Percentiles rank a stretch among this genome's conserved stretches.
phyloP scores from a whole-genome alignment of 2,329 filamentous ascomycete genomes.

The Phyllosticta citriasiana region DNA sequence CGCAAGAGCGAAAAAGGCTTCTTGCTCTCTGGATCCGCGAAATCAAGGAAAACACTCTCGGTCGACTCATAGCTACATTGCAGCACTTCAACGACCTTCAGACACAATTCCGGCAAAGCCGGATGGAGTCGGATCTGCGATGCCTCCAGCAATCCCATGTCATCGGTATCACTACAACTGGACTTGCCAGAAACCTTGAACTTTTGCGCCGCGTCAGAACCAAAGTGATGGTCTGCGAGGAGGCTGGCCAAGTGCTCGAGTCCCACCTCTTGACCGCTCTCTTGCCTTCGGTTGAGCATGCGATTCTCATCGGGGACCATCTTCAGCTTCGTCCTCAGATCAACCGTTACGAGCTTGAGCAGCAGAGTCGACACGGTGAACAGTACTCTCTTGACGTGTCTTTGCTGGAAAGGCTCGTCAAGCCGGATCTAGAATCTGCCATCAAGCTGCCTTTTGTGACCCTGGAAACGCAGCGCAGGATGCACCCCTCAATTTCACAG shows the following conservation, averaged over 20 bases:
- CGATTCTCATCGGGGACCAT: conserved; percentile 55
- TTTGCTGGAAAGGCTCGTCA: conserved; percentile 50
- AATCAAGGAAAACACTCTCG: too few species aligned
- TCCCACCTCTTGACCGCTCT: conserved; percentile 51
- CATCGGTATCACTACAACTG: conserved; percentile 52
- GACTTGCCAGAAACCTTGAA: conserved; percentile 45
- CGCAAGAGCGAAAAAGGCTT: too few species aligned
- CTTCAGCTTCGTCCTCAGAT: conserved; percentile 51
- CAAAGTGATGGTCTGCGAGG: conserved; percentile 56
- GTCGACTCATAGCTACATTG: too few species aligned
- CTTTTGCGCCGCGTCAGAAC: conserved; percentile 39
- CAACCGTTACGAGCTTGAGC: conserved; percentile 44
- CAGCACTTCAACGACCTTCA: not conserved
- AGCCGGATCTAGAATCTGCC: conserved; percentile 2
- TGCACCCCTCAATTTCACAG: conserved; percentile 52
- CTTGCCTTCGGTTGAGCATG: conserved; percentile 50
- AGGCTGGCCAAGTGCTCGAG: conserved; percentile 60
- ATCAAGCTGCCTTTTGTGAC: conserved; percentile 10
- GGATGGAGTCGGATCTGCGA: conserved; percentile 2
- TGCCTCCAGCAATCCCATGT: conserved; percentile 35
- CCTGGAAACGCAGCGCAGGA: conserved; percentile 52
- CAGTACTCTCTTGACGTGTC: conserved; percentile 49
- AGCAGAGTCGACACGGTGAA: conserved; percentile 38
- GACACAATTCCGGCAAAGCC: not conserved
- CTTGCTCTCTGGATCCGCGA: too few species aligned